phyloP scores from a whole-genome alignment of 805 yeast genomes.

The Wickerhamomyces rabaulensis region DNA sequence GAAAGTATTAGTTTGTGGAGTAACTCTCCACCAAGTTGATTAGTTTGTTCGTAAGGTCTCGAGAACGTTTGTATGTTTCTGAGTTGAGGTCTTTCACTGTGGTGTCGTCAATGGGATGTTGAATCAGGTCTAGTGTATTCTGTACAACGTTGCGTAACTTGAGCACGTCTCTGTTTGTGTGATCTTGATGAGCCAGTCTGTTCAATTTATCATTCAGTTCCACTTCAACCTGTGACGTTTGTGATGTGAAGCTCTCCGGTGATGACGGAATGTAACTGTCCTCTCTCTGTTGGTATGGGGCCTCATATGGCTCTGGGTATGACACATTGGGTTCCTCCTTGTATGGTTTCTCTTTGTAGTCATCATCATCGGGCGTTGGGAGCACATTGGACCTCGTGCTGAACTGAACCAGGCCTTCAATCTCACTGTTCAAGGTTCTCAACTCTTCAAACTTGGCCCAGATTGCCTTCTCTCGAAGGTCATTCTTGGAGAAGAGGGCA shows the following conservation, averaged over 20 bases:
- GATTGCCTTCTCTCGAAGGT: not conserved
- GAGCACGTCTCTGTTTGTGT: slow-evolving; percentile 9
- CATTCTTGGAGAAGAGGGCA: not conserved
- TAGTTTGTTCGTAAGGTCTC: slow-evolving; percentile 7
- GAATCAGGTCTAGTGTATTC: slow-evolving; percentile 13
- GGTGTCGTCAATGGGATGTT: slow-evolving; percentile 5
- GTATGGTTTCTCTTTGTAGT: not conserved
- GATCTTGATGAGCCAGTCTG: slow-evolving; percentile 7
- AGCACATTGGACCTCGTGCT: not conserved
- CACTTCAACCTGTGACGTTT: slow-evolving; percentile 15
- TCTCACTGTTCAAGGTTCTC: not conserved
- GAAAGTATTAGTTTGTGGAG: not conserved
- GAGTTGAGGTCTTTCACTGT: slow-evolving; percentile 12
- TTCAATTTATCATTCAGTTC: slow-evolving; percentile 15
- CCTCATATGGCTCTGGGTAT: slow-evolving; percentile 1
- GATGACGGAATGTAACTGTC: slow-evolving; percentile 17
- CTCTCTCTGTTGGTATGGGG: not conserved
- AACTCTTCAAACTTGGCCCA: not conserved
- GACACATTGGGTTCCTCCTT: not conserved
- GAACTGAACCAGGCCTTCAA: not conserved
- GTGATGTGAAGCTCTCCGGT: slow-evolving; percentile 16
- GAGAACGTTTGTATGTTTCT: slow-evolving; percentile 8
- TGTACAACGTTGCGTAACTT: slow-evolving; percentile 17
- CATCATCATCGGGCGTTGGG: slow-evolving; percentile 19
- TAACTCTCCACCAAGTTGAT: slow-evolving; percentile 14